Evolutionary conservation across 148 eudicot genomes (phyloP).

Genomic region (Camellia granthamiana): DNA sequence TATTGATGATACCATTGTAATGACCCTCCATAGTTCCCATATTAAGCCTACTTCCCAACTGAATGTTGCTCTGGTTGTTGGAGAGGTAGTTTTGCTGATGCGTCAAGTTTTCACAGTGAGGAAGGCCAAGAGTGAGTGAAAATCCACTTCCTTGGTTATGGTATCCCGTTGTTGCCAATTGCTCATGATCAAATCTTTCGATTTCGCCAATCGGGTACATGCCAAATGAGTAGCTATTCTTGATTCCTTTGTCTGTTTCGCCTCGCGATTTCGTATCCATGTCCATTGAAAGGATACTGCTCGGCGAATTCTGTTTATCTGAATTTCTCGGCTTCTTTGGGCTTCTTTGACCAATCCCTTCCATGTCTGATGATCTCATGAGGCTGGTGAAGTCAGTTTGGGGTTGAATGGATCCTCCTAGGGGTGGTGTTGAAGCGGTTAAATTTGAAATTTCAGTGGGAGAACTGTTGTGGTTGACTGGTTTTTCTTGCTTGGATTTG

Average conservation of each 20-base stretch:
- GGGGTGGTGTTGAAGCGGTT: slow-evolving; percentile 2
- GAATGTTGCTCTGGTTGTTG: slow-evolving; percentile 33
- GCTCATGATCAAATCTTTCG: slow-evolving; percentile 43
- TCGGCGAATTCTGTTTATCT: slow-evolving; percentile 40
- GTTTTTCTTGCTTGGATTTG: slow-evolving; percentile 15
- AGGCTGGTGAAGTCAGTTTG: slow-evolving; percentile 29
- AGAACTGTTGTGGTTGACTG: background rate
- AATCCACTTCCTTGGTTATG: slow-evolving; percentile 33
- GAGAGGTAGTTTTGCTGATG: slow-evolving; percentile 35
- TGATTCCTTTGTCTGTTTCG: slow-evolving; percentile 10
- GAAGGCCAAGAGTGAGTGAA: slow-evolving; percentile 58
- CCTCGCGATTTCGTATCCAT: slow-evolving; percentile 41
- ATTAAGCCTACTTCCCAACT: slow-evolving; percentile 35
- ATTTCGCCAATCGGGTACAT: slow-evolving; percentile 38
- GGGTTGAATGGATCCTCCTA: background rate
- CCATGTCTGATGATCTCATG: slow-evolving; percentile 42
- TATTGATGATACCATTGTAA: slow-evolving; percentile 28
- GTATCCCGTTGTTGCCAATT: slow-evolving; percentile 20
- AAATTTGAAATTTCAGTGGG: slow-evolving; percentile 32
- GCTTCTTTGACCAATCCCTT: slow-evolving; percentile 27
- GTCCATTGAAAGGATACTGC: slow-evolving; percentile 52
- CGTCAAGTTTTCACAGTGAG: slow-evolving; percentile 39
- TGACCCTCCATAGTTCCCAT: slow-evolving; percentile 26
- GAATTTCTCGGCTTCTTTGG: slow-evolving; percentile 42
- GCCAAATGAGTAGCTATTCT: slow-evolving; percentile 19